phyloP scores from a whole-genome alignment of 441 rosid species.

The Sinapis alba region DNA sequence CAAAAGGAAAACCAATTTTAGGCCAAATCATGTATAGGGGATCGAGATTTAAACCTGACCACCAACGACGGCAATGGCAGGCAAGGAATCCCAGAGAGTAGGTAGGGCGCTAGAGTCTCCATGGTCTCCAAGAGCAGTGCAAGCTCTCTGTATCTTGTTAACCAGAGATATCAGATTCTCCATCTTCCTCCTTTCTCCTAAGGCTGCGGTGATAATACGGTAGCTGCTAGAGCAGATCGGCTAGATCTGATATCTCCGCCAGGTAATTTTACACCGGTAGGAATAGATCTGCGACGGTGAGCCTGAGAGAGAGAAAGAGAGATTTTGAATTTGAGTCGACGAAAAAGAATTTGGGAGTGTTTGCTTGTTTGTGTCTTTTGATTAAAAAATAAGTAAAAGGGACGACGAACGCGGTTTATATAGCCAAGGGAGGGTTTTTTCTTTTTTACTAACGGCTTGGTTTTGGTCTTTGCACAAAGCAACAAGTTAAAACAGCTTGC shows the following conservation, averaged over 20 bases:
- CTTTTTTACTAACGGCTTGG: neutral
- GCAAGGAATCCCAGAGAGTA: slow-evolving; percentile 96
- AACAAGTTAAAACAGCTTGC: neutral
- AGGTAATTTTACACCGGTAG: neutral
- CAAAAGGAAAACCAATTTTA: neutral
- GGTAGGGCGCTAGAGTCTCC: slow-evolving; percentile 90
- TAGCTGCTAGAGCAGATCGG: slow-evolving; percentile 41
- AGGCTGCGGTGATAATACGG: slow-evolving; percentile 20
- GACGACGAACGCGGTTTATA: neutral
- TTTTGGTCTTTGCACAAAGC: neutral
- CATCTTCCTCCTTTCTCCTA: slow-evolving; percentile 44
- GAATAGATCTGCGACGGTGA: slow-evolving; percentile 28
- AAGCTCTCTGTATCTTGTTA: slow-evolving; percentile 97
- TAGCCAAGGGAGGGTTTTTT: neutral
- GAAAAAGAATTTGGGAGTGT: neutral
- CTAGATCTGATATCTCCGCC: slow-evolving; percentile 47
- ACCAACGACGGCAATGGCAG: slow-evolving; percentile 97
- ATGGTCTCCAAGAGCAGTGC: slow-evolving; percentile 97
- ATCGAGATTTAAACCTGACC: slow-evolving; percentile 74
- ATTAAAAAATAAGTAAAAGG: neutral
- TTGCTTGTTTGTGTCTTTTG: neutral
- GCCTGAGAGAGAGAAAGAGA: neutral
- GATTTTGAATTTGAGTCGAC: slow-evolving; percentile 32
- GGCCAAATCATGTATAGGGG: neutral
- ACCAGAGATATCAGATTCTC: slow-evolving; percentile 90